Evolutionary conservation across 2,329 filamentous ascomycete species (phyloP).

Genomic region (Epicoccum nigrum): DNA sequence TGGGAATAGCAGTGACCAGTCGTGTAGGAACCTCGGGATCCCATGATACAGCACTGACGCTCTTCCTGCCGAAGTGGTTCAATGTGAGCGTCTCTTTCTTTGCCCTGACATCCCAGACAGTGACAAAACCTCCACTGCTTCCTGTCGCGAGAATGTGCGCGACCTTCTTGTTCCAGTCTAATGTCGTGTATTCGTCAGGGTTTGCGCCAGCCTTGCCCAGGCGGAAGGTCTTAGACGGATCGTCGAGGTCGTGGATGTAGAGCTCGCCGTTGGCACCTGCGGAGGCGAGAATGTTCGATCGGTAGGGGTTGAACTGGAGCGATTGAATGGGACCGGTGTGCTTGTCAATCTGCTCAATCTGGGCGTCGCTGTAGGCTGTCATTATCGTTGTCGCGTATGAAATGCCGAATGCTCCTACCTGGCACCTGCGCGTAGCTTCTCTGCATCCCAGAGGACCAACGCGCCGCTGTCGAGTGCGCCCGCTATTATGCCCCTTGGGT

Average conservation of each 20-base stretch:
- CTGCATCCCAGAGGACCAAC: constrained; percentile 91
- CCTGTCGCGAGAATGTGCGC: constrained; percentile 95
- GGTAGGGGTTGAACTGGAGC: constrained; percentile 93
- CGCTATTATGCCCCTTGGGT: constrained; percentile 87
- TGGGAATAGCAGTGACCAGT: constrained; percentile 88
- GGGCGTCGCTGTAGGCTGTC: constrained; percentile 64
- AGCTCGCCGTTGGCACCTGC: constrained; percentile 95
- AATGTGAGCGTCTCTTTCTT: constrained; percentile 97
- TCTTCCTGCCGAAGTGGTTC: constrained; percentile 86
- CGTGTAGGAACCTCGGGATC: constrained; percentile 93
- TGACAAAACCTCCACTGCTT: constrained; percentile 91
- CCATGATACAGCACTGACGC: constrained; percentile 95
- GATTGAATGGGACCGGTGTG: constrained; percentile 93
- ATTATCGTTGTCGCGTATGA: constrained; percentile 43
- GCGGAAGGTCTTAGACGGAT: constrained; percentile 84
- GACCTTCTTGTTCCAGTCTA: constrained; percentile 99
- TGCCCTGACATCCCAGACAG: constrained; percentile 97
- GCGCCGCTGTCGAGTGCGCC: constrained; percentile 94
- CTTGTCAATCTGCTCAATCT: constrained; percentile 85
- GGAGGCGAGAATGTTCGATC: constrained; percentile 88
- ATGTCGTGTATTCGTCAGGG: constrained; percentile 91
- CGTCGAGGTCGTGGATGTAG: constrained; percentile 93
- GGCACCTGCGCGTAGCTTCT: constrained; percentile 63
- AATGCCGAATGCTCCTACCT: constrained; percentile 58
- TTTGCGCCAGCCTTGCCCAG: constrained; percentile 86